phyloP scores from a whole-genome alignment of 2,329 filamentous ascomycete species.

The Ophiostoma triangulosporum region DNA sequence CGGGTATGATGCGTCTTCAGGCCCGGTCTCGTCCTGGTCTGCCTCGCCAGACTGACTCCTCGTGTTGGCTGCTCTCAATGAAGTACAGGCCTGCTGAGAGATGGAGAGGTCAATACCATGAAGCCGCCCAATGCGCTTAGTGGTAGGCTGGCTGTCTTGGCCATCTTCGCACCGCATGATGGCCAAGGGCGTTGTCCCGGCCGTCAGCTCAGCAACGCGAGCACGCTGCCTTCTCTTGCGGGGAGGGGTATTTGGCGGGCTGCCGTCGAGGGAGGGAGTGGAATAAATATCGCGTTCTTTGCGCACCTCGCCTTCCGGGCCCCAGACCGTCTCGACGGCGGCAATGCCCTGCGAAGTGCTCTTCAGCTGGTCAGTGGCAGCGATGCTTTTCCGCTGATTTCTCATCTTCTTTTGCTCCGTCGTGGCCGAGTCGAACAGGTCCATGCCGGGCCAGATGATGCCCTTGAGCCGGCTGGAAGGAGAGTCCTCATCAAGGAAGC shows the following conservation, averaged over 20 bases:
- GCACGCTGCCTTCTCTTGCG: constrained; percentile 10
- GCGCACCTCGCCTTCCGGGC: constrained; percentile 34
- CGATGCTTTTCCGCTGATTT: constrained; percentile 66
- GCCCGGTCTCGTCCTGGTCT: not conserved
- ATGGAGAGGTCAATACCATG: not conserved
- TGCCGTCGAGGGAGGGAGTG: constrained; percentile 38
- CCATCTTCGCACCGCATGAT: not conserved
- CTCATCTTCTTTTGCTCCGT: constrained; percentile 58
- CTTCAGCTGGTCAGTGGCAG: constrained; percentile 54
- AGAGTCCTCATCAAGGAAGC: constrained; percentile 16
- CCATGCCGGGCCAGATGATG: constrained; percentile 64
- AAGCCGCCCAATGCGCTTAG: constrained; percentile 3
- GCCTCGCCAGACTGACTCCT: not conserved
- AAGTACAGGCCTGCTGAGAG: not conserved
- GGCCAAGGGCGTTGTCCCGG: not conserved
- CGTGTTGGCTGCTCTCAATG: not conserved
- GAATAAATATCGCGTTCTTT: constrained; percentile 47
- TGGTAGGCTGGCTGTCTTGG: not conserved
- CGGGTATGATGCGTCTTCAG: constrained; percentile 2
- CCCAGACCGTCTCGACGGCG: constrained; percentile 52
- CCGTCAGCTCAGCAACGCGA: not conserved
- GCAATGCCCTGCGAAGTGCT: constrained; percentile 49
- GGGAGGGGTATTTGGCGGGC: constrained; percentile 28
- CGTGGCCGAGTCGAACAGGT: constrained; percentile 67
- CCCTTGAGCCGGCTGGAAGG: constrained; percentile 41